Conservation (phyloP, 164 flowering plant genomes). For the Annona squamosa region DNA sequence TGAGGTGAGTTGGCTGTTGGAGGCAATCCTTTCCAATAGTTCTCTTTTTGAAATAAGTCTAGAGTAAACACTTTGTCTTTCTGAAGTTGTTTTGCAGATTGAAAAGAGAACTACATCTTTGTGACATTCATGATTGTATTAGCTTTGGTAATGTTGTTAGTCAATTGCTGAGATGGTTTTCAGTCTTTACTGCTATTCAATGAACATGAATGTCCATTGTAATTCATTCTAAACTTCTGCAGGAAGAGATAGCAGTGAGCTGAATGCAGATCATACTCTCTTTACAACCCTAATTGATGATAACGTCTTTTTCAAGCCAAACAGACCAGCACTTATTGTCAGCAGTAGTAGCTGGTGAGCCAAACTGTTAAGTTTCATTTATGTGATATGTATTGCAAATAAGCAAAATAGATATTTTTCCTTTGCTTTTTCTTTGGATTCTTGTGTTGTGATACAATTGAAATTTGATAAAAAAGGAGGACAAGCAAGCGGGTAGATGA, state of each 20-base stretch:
- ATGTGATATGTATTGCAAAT: background rate
- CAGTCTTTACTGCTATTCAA: background rate
- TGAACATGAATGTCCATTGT: background rate
- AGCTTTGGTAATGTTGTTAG: slow-evolving; percentile 45
- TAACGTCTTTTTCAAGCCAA: slow-evolving; percentile 40
- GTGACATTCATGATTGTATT: slow-evolving; percentile 53
- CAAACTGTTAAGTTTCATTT: slow-evolving; percentile 1
- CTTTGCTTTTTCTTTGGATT: background rate
- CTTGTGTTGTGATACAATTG: background rate
- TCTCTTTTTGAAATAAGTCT: background rate
- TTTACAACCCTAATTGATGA: slow-evolving; percentile 41
- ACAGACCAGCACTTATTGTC: slow-evolving; percentile 83
- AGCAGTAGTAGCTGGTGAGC: slow-evolving; percentile 97
- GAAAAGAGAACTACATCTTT: slow-evolving; percentile 30
- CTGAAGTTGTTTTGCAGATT: slow-evolving; percentile 78
- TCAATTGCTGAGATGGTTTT: background rate
- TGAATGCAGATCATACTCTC: slow-evolving; percentile 26
- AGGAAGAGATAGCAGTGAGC: slow-evolving; percentile 21
- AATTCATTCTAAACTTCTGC: slow-evolving; percentile 9
- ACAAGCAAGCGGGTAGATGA: too few species aligned
- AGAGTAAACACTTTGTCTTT: slow-evolving; percentile 11
- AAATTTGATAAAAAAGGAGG: too few species aligned
- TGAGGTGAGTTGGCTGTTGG: slow-evolving; percentile 36
- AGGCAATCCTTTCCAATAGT: background rate
- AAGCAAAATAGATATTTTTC: background rate